phyloP scores from a whole-genome alignment of 331 rosid species.

The Erythrophleum ivorense region DNA sequence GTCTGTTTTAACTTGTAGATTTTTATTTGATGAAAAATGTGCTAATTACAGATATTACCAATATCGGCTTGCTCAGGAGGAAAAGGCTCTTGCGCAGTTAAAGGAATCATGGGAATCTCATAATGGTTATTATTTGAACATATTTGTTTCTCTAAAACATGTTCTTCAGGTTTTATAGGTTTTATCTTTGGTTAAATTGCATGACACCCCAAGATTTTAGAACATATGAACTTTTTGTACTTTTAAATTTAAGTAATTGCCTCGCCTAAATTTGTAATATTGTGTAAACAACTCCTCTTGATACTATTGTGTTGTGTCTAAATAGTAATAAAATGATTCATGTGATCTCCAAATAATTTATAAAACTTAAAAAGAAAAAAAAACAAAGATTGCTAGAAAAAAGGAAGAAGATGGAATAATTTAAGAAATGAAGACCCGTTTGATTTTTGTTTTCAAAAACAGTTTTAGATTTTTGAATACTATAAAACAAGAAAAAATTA shows the following conservation, averaged over 20 bases:
- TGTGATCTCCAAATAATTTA: neutral
- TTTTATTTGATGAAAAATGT: conserved; percentile 77
- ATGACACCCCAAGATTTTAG: neutral
- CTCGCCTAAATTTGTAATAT: neutral
- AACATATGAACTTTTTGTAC: neutral
- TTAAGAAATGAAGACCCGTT: too few relatives aligned
- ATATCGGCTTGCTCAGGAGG: conserved; percentile 79
- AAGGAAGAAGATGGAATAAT: too few relatives aligned
- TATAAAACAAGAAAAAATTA: too few relatives aligned
- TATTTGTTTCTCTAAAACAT: neutral
- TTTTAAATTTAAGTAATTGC: neutral
- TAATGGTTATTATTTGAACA: conserved; percentile 56
- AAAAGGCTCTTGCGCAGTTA: conserved; percentile 62
- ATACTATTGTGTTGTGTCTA: neutral
- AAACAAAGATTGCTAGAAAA: too few relatives aligned
- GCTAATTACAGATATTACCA: conserved; percentile 88
- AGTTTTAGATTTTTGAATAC: too few relatives aligned
- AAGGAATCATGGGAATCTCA: conserved; percentile 55
- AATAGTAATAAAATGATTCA: neutral
- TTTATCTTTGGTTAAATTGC: neutral
- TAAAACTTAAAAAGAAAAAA: too few relatives aligned
- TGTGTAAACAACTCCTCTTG: neutral
- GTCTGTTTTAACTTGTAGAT: conserved; percentile 51
- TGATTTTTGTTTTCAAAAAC: too few relatives aligned
- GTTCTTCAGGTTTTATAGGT: conserved; percentile 7